These are phyloP conservation scores for Diddensiella transvaalensis DNA, from an alignment of 805 yeast species.

Conservation along the genomic window DNA sequence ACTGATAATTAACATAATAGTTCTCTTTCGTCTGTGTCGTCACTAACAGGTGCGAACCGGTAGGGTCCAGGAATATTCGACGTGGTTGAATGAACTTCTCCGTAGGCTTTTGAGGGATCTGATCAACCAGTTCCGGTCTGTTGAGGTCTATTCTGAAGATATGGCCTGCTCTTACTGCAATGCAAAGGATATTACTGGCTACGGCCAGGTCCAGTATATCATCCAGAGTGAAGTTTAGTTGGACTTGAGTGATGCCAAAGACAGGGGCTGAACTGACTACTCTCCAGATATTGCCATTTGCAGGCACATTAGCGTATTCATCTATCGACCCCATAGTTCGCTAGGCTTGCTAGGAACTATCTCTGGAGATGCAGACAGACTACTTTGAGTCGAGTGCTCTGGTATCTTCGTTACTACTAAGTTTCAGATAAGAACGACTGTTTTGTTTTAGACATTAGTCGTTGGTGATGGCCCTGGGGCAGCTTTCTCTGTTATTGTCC, in stretches of 20 bases:
- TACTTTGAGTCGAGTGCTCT: too few relatives aligned
- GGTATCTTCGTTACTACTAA: too few relatives aligned
- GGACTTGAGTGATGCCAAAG: slow-evolving; percentile 41
- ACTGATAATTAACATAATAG: slow-evolving; percentile 44
- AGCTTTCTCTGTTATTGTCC: too few relatives aligned
- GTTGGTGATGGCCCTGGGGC: too few relatives aligned
- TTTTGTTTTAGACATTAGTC: too few relatives aligned
- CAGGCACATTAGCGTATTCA: not conserved
- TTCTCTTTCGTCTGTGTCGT: slow-evolving; percentile 46
- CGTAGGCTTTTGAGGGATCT: slow-evolving; percentile 31
- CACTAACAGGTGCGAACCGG: slow-evolving; percentile 51
- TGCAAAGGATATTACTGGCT: slow-evolving; percentile 50
- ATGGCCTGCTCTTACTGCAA: slow-evolving; percentile 50
- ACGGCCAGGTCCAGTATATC: slow-evolving; percentile 52
- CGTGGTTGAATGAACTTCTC: slow-evolving; percentile 29
- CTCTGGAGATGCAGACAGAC: too few relatives aligned
- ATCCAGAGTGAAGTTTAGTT: slow-evolving; percentile 47
- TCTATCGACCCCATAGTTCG: not conserved
- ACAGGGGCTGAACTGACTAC: slow-evolving; percentile 10
- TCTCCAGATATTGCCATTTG: slow-evolving; percentile 3
- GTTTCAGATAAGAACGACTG: too few relatives aligned
- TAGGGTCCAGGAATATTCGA: slow-evolving; percentile 46
- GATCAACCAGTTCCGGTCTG: slow-evolving; percentile 56
- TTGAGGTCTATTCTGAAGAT: slow-evolving; percentile 65
- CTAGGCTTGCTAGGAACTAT: too few relatives aligned